Conservation (phyloP, 106 monocot species). For the Dendrobium huoshanense region DNA sequence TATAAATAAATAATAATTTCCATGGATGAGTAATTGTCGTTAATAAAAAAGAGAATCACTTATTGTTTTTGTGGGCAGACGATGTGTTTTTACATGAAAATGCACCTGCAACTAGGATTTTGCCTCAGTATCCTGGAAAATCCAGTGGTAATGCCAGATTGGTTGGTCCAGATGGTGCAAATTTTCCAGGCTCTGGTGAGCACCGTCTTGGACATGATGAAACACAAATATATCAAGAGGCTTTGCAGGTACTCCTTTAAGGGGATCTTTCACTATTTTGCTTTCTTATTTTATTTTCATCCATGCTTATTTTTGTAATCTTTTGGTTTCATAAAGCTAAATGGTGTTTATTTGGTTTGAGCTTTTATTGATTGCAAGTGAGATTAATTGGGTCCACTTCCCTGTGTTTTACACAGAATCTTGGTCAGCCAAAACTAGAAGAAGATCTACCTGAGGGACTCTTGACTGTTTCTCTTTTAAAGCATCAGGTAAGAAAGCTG, state of each 20-base stretch:
- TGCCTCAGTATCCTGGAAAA: slow-evolving; percentile 39
- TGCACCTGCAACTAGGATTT: slow-evolving; percentile 25
- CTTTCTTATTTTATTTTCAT: neutral
- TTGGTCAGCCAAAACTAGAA: slow-evolving; percentile 73
- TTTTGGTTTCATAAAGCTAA: neutral
- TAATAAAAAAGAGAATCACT: neutral
- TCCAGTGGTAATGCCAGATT: slow-evolving; percentile 17
- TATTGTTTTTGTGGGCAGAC: slow-evolving; percentile 28
- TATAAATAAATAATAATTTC: neutral
- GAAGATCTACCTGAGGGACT: slow-evolving; percentile 74
- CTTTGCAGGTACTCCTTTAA: slow-evolving; percentile 57
- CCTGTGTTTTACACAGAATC: slow-evolving; percentile 53
- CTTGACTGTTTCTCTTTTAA: slow-evolving; percentile 75
- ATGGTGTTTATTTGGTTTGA: neutral
- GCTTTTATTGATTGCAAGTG: neutral
- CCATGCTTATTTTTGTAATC: neutral
- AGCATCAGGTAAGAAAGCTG: slow-evolving; percentile 58
- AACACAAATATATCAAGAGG: slow-evolving; percentile 70
- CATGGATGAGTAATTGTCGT: neutral
- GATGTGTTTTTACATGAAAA: slow-evolving; percentile 31
- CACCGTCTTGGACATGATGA: slow-evolving; percentile 50
- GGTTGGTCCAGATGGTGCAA: slow-evolving; percentile 13
- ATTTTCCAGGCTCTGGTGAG: slow-evolving; percentile 30
- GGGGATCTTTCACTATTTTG: neutral
- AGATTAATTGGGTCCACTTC: slow-evolving; percentile 7